These are phyloP conservation scores for Aspergillus udagawae DNA, from an alignment of 2,329 filamentous ascomycete genomes.

Conservation along the genomic window DNA sequence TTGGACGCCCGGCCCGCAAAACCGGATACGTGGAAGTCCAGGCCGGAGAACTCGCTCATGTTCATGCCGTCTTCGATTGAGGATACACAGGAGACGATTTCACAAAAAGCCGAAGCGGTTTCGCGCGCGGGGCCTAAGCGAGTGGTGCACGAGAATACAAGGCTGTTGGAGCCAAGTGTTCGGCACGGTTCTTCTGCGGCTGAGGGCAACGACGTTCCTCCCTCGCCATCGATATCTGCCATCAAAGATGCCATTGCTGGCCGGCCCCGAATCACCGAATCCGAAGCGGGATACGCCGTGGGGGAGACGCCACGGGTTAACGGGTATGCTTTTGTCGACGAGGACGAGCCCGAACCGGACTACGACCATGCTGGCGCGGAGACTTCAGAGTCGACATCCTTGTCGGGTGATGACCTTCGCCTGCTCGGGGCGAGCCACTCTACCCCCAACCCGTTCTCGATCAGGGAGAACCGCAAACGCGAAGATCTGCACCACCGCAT, in stretches of 20 bases:
- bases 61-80: constrained; percentile 57
- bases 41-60: constrained; percentile 81
- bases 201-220: constrained; percentile 49
- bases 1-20: constrained; percentile 70
- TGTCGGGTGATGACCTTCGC: constrained; percentile 29
- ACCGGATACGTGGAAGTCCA: constrained; percentile 70
- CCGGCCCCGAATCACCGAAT: constrained; percentile 58
- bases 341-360: constrained; percentile 49
- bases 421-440: constrained; percentile 39
- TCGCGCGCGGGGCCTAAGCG: constrained; percentile 73
- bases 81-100: constrained; percentile 54
- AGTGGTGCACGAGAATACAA: constrained; percentile 79
- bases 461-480: constrained; percentile 68
- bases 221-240: constrained; percentile 79
- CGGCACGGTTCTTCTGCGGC: constrained; percentile 14
- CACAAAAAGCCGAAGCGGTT: constrained; percentile 63
- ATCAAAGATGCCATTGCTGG: constrained; percentile 81
- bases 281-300: constrained; percentile 55
- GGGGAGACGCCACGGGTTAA: constrained; percentile 85
- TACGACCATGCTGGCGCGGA: not conserved
- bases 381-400: not conserved
- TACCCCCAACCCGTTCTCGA: constrained; percentile 72
- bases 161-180: constrained; percentile 55
- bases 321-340: constrained; percentile 91
- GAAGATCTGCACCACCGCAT: constrained; percentile 82